Conservation (phyloP, 108 stramenopile genomes). For the Fistulifera solaris region DNA sequence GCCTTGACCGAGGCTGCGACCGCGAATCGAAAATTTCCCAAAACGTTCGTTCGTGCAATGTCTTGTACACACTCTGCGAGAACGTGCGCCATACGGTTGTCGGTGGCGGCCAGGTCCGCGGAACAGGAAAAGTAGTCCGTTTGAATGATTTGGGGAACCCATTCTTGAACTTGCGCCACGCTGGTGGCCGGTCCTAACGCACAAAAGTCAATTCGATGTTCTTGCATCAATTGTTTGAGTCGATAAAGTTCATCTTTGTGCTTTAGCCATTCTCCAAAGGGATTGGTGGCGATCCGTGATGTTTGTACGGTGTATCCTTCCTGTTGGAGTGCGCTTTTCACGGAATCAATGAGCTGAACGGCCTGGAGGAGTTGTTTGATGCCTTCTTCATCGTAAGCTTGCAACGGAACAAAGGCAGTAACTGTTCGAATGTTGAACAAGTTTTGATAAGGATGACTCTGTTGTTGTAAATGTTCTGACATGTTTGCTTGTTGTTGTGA, state of each 20-base stretch:
- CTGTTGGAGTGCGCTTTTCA: conserved; percentile 16
- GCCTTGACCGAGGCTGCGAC: conserved; percentile 32
- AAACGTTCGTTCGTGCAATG: conserved; percentile 35
- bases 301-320: conserved; percentile 72
- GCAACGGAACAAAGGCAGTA: conserved; percentile 13
- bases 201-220: conserved; percentile 50
- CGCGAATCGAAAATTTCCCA: conserved; percentile 74
- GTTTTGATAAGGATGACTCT: neutral
- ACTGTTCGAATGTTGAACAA: conserved; percentile 14
- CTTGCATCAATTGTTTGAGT: conserved; percentile 27
- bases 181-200: conserved; percentile 58
- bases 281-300: conserved; percentile 75
- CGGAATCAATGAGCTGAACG: conserved; percentile 11
- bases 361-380: conserved; percentile 17
- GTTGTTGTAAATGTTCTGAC: neutral
- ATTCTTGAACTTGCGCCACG: conserved; percentile 25
- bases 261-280: conserved; percentile 71
- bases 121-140: conserved; percentile 56
- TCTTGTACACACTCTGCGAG: conserved; percentile 40
- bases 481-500: too few species aligned
- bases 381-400: conserved; percentile 2
- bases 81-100: conserved; percentile 25
- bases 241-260: neutral
- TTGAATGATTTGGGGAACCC: conserved; percentile 30
- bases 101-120: conserved; percentile 28